Evolutionary conservation across 1,284 basidiomycete species (phyloP).

Genomic region (Ustilago nuda): DNA sequence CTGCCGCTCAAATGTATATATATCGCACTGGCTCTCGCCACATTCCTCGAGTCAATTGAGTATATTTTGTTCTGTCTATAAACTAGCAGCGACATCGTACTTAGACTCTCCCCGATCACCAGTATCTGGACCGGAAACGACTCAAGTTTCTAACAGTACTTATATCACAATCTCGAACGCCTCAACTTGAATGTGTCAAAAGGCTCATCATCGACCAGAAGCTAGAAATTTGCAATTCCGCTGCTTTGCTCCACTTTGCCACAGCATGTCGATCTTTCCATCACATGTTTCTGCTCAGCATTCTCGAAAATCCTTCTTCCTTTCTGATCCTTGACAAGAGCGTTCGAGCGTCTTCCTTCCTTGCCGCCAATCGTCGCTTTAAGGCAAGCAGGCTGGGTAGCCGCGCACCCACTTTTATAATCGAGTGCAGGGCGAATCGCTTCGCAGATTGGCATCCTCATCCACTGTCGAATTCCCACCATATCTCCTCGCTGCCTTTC

Average conservation of each 20-base stretch:
- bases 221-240: not conserved
- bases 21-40: too few species aligned
- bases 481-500: not conserved
- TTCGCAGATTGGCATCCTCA: not conserved
- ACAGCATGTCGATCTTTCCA: not conserved
- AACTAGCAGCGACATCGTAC: too few species aligned
- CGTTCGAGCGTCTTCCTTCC: not conserved
- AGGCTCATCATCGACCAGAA: conserved; percentile 15
- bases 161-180: too few species aligned
- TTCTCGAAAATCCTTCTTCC: not conserved
- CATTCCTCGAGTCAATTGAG: too few species aligned
- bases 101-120: too few species aligned
- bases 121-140: too few species aligned
- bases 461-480: not conserved
- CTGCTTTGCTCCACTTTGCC: conserved; percentile 10
- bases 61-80: too few species aligned
- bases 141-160: too few species aligned
- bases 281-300: not conserved
- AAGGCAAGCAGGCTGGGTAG: not conserved
- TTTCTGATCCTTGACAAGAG: not conserved
- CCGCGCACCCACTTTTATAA: not conserved
- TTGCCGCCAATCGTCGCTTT: not conserved
- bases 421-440: not conserved
- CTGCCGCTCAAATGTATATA: too few species aligned
- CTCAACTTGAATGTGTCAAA: conserved; percentile 32